Conservation (phyloP, 2,329 filamentous ascomycete genomes). For the Penicillium oxalicum region DNA sequence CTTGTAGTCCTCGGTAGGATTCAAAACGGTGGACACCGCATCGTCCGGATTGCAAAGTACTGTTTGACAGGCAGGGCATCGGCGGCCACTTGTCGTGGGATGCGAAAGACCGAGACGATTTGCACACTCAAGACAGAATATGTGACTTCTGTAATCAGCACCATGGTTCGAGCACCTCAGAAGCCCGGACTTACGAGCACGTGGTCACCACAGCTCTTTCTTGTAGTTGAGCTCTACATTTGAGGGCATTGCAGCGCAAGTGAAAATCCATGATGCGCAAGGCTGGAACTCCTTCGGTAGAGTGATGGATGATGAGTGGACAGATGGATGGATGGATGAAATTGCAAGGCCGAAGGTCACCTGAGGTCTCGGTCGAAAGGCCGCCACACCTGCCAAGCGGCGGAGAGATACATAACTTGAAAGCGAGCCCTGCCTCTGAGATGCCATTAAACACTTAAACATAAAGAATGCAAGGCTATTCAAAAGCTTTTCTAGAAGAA, state of each 20-base stretch:
- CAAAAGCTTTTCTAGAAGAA: constrained; percentile 55
- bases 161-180: background rate
- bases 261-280: constrained; percentile 60
- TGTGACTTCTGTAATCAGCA: constrained; percentile 54
- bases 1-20: constrained; percentile 83
- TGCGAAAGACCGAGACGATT: constrained; percentile 57
- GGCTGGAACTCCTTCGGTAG: constrained; percentile 7
- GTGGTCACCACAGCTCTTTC: constrained; percentile 78
- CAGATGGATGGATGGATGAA: too few relatives aligned
- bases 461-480: constrained; percentile 2
- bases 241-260: constrained; percentile 73
- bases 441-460: constrained; percentile 12
- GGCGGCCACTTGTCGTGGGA: constrained; percentile 47
- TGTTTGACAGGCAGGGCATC: constrained; percentile 71
- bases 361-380: background rate
- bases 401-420: background rate
- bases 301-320: constrained; percentile 1
- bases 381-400: background rate
- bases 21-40: constrained; percentile 64
- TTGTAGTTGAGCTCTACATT: constrained; percentile 63
- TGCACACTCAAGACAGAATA: constrained; percentile 76
- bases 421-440: constrained; percentile 3
- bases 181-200: constrained; percentile 59
- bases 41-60: constrained; percentile 67
- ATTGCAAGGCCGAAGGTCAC: constrained; percentile 3